Conservation (phyloP, 1,284 basidiomycete genomes). For the Malassezia restricta region DNA sequence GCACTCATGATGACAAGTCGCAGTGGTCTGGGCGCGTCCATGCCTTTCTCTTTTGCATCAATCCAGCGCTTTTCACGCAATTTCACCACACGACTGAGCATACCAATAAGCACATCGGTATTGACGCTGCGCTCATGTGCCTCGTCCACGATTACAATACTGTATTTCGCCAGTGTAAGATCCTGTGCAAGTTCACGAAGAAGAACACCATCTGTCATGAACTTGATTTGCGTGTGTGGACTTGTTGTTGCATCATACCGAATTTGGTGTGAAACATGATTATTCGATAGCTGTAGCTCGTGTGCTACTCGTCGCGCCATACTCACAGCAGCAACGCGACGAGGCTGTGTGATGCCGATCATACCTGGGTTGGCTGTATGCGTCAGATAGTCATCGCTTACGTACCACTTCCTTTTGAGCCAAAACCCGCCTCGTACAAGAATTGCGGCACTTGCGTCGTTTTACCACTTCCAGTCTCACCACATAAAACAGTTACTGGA, state of each 20-base stretch:
- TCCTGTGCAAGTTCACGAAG: conserved; percentile 83
- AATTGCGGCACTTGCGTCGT: conserved; percentile 96
- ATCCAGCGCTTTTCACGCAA: conserved; percentile 54
- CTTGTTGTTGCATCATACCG: conserved; percentile 90
- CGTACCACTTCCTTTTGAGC: conserved; percentile 62
- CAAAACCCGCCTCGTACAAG: conserved; percentile 87
- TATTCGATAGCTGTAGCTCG: conserved; percentile 69
- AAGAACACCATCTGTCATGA: conserved; percentile 98
- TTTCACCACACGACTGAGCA: conserved; percentile 78
- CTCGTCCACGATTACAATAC: conserved; percentile 80
- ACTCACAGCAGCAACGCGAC: conserved; percentile 90
- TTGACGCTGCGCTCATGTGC: conserved; percentile 97
- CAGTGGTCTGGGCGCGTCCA: conserved; percentile 55
- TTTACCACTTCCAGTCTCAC: conserved; percentile 91
- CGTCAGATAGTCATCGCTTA: neutral
- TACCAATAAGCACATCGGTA: conserved; percentile 92
- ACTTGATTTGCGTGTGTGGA: conserved; percentile 81
- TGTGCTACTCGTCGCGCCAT: conserved; percentile 82
- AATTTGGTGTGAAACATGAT: conserved; percentile 85
- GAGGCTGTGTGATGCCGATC: conserved; percentile 94
- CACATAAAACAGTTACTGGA: conserved; percentile 62
- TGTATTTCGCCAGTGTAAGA: conserved; percentile 79
- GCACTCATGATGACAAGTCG: conserved; percentile 98
- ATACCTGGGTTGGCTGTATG: conserved; percentile 81
- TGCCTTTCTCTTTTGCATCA: conserved; percentile 16